phyloP scores from a whole-genome alignment of 108 stramenopile genomes.

The Cylindrotheca fusiformis region DNA sequence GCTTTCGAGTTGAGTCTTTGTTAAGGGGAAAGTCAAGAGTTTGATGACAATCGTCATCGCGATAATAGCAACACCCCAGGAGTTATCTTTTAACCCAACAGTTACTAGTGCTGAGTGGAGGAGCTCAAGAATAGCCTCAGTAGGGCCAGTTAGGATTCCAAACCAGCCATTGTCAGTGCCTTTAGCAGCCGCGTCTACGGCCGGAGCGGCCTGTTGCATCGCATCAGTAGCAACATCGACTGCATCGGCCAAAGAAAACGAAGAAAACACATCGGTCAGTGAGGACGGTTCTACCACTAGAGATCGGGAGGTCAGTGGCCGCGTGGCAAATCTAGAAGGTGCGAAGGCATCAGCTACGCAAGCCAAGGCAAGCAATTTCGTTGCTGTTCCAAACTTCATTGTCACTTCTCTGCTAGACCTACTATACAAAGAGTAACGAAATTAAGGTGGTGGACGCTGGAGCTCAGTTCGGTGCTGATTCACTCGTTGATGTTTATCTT shows the following conservation, averaged over 20 bases:
- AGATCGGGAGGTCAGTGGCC: constrained; percentile 33
- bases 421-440: too few relatives aligned
- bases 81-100: constrained; percentile 64
- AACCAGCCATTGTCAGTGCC: constrained; percentile 82
- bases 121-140: constrained; percentile 50
- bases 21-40: constrained; percentile 88
- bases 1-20: constrained; percentile 87
- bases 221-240: constrained; percentile 29
- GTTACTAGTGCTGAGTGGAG: constrained; percentile 61
- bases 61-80: constrained; percentile 93
- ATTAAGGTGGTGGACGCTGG: too few relatives aligned
- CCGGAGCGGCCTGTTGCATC: constrained; percentile 22
- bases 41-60: constrained; percentile 90
- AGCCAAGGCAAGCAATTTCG: constrained; percentile 14
- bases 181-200: constrained; percentile 34
- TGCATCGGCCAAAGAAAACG: constrained; percentile 52
- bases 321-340: constrained; percentile 21
- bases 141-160: constrained; percentile 81
- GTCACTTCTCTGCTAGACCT: too few relatives aligned
- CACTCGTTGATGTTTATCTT: too few relatives aligned
- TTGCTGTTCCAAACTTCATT: constrained; percentile 29
- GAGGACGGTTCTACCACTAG: constrained; percentile 46
- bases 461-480: too few relatives aligned
- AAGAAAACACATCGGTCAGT: constrained; percentile 55
- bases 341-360: constrained; percentile 48